These are phyloP conservation scores for Cryphonectria carpinicola DNA, from an alignment of 2,329 filamentous ascomycete genomes.

Conservation along the genomic window DNA sequence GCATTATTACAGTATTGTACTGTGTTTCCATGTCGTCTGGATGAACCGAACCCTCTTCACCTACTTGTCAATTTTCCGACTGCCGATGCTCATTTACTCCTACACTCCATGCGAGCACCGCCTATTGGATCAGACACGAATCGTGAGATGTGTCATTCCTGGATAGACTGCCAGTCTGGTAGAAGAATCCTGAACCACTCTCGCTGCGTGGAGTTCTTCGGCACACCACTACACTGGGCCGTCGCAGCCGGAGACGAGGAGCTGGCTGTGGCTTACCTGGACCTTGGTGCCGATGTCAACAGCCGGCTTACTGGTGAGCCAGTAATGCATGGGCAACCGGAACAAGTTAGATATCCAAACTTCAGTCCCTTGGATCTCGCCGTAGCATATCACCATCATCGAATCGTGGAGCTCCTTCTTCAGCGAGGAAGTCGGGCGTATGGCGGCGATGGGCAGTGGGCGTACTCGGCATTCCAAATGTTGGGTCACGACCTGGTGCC, in stretches of 20 bases:
- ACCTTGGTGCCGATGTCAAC: not conserved
- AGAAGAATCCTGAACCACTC: not conserved
- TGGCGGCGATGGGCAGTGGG: not conserved
- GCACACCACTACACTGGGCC: not conserved
- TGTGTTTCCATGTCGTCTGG: not conserved
- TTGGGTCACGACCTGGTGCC: not conserved
- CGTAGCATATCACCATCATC: slow-evolving; percentile 3
- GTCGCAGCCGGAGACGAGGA: not conserved
- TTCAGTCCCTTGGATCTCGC: slow-evolving; percentile 6
- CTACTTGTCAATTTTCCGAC: not conserved
- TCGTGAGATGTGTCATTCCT: not conserved
- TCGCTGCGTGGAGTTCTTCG: slow-evolving; percentile 2
- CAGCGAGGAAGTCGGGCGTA: not conserved
- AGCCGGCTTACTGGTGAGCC: not conserved
- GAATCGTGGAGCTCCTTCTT: not conserved
- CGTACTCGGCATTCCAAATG: not conserved
- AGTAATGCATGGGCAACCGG: not conserved
- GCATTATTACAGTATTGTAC: not conserved
- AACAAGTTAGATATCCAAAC: not conserved
- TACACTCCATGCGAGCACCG: no score
- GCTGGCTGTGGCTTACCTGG: not conserved
- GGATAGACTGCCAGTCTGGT: not conserved
- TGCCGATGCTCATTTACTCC: not conserved
- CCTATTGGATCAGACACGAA: not conserved
- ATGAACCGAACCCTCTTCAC: not conserved